These are phyloP conservation scores for Ophiostoma fasciatum DNA, from an alignment of 2,329 filamentous ascomycete species.

Conservation along the genomic window DNA sequence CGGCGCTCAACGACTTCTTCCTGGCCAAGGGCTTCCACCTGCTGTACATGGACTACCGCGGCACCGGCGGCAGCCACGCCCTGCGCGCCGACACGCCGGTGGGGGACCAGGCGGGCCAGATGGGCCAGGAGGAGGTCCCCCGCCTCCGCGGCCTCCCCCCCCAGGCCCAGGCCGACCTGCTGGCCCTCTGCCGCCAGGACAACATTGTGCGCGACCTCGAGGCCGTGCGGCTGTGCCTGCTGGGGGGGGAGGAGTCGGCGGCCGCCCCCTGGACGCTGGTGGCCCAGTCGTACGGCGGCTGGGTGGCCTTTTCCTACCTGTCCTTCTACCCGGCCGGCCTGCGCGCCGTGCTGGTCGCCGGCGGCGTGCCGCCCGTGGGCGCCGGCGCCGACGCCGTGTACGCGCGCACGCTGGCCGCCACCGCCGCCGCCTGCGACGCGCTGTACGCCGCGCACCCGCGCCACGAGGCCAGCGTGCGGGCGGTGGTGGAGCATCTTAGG, in stretches of 20 bases:
- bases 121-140: not conserved
- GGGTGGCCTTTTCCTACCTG: constrained; percentile 57
- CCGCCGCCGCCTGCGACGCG: constrained; percentile 41
- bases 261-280: constrained; percentile 44
- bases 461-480: constrained; percentile 29
- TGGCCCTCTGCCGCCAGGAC: constrained; percentile 48
- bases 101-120: not conserved
- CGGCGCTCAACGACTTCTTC: constrained; percentile 37
- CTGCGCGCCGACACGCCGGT: constrained; percentile 43
- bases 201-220: constrained; percentile 62
- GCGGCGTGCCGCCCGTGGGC: constrained; percentile 51
- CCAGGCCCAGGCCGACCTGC: not conserved
- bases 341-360: constrained; percentile 48
- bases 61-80: constrained; percentile 51
- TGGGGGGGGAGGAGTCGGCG: constrained; percentile 13
- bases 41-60: constrained; percentile 56
- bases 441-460: constrained; percentile 55
- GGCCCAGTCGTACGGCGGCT: constrained; percentile 62
- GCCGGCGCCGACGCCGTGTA: constrained; percentile 48
- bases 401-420: constrained; percentile 37
- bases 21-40: constrained; percentile 53
- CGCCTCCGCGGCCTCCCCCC: not conserved
- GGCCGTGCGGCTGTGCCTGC: constrained; percentile 47
- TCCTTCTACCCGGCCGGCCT: constrained; percentile 48
- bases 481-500: not conserved